A percentile compares a stretch with the other conserved stretches of the same genome.
phyloP scores from a whole-genome alignment of 345 rosid species.

The Clarkia xantiana region DNA sequence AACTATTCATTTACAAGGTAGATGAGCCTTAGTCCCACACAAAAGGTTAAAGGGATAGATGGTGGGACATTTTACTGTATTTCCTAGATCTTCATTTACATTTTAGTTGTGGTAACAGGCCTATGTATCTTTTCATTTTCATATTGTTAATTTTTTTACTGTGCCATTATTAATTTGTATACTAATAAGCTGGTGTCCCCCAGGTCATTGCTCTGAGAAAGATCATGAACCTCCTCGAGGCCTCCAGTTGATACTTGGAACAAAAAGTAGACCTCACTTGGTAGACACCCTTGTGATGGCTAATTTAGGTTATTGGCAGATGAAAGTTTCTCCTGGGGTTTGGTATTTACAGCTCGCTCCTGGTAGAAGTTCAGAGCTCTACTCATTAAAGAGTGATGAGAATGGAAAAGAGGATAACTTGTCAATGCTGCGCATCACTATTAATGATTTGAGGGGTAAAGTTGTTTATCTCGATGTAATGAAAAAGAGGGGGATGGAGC shows the following conservation, averaged over 20 bases:
- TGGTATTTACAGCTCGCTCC: conserved; percentile 98
- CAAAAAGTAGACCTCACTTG: conserved; percentile 73
- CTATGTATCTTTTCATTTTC: too few relatives aligned
- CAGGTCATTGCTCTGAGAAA: conserved; percentile 96
- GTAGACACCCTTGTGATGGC: conserved; percentile 99
- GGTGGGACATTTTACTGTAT: too few relatives aligned
- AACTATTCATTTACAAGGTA: too few relatives aligned
- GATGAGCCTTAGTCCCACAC: too few relatives aligned
- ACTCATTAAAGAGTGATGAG: conserved; percentile 41
- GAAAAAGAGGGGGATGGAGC: conserved; percentile 86
- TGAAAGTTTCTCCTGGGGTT: conserved; percentile 98
- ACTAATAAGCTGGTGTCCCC: conserved; percentile 4
- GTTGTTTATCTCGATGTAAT: conserved; percentile 85
- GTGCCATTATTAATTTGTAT: neutral
- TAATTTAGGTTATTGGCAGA: conserved; percentile 98
- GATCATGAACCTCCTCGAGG: conserved; percentile 97
- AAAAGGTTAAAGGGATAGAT: too few relatives aligned
- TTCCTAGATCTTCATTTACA: too few relatives aligned
- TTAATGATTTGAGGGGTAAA: conserved; percentile 85
- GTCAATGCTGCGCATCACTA: conserved; percentile 56
- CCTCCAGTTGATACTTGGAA: conserved; percentile 97
- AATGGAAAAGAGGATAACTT: conserved; percentile 30
- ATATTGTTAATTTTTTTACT: too few relatives aligned
- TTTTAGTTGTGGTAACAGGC: too few relatives aligned
- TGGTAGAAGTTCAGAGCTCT: conserved; percentile 88